Evolutionary conservation across 352 stramenopile species (phyloP).

Genomic region (Globisporangium carolinianum): DNA sequence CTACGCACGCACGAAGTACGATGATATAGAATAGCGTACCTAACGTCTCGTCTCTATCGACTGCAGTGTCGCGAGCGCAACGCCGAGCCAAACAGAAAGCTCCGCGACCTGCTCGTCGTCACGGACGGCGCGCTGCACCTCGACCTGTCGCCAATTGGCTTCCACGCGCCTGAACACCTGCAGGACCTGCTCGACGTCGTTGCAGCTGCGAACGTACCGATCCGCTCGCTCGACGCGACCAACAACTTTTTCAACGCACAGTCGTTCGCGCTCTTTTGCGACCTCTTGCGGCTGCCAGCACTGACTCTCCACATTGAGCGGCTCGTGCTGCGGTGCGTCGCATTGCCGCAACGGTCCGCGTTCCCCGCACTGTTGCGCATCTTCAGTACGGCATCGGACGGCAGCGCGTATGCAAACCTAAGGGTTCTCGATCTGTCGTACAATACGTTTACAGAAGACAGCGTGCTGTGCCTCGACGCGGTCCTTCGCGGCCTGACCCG

Average conservation of each 20-base stretch:
- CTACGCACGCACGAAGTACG: too few relatives aligned
- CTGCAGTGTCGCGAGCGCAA: constrained; percentile 38
- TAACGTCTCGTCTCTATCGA: not conserved
- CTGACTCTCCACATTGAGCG: constrained; percentile 27
- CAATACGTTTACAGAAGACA: constrained; percentile 49
- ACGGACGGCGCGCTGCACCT: constrained; percentile 31
- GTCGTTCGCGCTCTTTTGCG: constrained; percentile 41
- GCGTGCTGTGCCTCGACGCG: constrained; percentile 23
- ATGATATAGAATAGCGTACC: too few relatives aligned
- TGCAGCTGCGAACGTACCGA: constrained; percentile 19
- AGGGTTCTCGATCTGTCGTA: constrained; percentile 59
- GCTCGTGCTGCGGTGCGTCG: constrained; percentile 38
- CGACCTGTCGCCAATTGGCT: constrained; percentile 41
- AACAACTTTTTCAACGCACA: constrained; percentile 59
- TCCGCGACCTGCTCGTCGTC: constrained; percentile 33
- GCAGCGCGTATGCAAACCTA: constrained; percentile 20
- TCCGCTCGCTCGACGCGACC: constrained; percentile 40
- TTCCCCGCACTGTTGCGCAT: constrained; percentile 34
- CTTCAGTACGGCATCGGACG: constrained; percentile 19
- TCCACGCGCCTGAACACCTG: constrained; percentile 45
- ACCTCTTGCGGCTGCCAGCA: constrained; percentile 29
- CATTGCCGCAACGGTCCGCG: constrained; percentile 37
- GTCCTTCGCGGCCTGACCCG: constrained; percentile 29
- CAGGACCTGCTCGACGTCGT: constrained; percentile 46
- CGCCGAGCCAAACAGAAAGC: constrained; percentile 24